Evolutionary conservation across 2,329 filamentous ascomycete species (phyloP), one percentile per base, ranked within the genome.

Genomic region (Beauveria scarabaeidicola): DNA sequence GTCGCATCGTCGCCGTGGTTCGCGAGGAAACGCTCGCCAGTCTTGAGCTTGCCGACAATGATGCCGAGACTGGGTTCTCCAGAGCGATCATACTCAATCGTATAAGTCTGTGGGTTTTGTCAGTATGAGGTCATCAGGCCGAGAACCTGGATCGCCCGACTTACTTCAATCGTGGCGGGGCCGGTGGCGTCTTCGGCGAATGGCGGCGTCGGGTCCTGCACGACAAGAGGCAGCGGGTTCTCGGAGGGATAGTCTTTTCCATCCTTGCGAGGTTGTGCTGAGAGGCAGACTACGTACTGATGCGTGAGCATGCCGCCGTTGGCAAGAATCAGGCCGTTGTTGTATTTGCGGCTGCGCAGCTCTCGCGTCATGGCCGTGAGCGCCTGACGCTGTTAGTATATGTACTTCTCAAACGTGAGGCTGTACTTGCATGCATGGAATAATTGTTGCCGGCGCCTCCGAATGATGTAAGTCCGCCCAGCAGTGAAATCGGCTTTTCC

Each of bases 361-460:
- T 78, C 73, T 5, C 83, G 78, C 0, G 75, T 73, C 76, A 85
- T 82, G 66, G 80, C 80, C 10, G 78, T 81, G 29, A 85, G 76
- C 6, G 69, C 68, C 68, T 70, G 0, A 13, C 2, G 32, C 8
- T 56, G 19, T 58, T 27, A 47, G 43, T 46, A 43, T 41, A 29
- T 25, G 7, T 21, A 13, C 43, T 19, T n/a, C 17, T 25, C 50
- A 13, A 15, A 2, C 0, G n/a, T 1, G 0, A 13, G 74, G 81
- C 74, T 74, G 8, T 3, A 70, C 73, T 66, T 69, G 81, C 84
- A 72, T 89, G 85, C 79, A 88, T 83, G 0, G 83, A 86, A 61
- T 89, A 89, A 58, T 88, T 88, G 63, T 89, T 89, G 0, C 86
- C 86, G 6, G 86, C 86, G 0, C 86, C 86, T 0, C 86, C 86